These are phyloP conservation scores for Tuber brumale DNA, from an alignment of 495 filamentous ascomycete species.

Conservation along the genomic window DNA sequence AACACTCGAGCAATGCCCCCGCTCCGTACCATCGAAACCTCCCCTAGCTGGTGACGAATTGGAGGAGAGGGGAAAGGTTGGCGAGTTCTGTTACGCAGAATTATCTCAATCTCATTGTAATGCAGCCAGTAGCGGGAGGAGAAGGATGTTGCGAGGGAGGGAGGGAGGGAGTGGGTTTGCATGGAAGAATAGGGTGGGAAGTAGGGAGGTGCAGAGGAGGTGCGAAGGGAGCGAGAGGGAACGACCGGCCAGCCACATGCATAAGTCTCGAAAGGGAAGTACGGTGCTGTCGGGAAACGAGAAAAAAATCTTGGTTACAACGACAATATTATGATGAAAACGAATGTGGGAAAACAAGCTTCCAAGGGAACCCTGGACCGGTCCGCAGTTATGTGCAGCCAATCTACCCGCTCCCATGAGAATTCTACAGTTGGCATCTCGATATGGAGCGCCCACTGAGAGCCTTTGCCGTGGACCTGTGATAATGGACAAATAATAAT, in stretches of 20 bases:
- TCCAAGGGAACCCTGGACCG: conserved; percentile 1
- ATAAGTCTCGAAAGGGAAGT: background rate
- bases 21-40: background rate
- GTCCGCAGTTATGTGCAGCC: background rate
- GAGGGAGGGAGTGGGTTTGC: background rate
- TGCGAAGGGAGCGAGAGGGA: background rate
- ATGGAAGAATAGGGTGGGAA: background rate
- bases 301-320: background rate
- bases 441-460: background rate
- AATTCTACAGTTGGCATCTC: background rate
- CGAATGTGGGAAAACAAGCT: background rate
- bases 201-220: background rate
- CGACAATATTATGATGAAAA: background rate
- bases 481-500: background rate
- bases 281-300: background rate
- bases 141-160: background rate
- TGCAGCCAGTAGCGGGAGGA: background rate
- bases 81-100: background rate
- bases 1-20: background rate
- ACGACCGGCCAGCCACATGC: background rate
- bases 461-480: background rate
- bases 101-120: background rate
- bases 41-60: background rate
- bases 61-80: background rate
- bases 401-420: conserved; percentile 1